phyloP scores from a whole-genome alignment of 108 stramenopile species.

The Aurantiochytrium sp. region DNA sequence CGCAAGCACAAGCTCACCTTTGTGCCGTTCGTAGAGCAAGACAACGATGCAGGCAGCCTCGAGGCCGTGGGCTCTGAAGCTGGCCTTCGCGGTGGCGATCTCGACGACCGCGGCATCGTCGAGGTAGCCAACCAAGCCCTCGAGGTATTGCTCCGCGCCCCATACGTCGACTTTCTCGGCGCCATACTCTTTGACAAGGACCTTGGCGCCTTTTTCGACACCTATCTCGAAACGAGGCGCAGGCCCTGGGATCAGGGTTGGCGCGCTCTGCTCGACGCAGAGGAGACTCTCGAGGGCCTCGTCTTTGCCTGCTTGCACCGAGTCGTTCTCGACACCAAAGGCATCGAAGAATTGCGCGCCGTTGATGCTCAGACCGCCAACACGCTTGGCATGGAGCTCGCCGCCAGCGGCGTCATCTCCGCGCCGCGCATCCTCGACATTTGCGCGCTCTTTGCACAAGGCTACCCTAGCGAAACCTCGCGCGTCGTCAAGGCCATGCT shows the following conservation, averaged over 20 bases:
- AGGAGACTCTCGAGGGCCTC: background rate
- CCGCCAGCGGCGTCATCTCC: background rate
- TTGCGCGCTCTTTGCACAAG: background rate
- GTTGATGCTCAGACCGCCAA: background rate
- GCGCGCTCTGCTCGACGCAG: background rate
- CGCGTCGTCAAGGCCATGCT: background rate
- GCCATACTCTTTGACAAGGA: background rate
- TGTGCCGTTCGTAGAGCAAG: background rate
- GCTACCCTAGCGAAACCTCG: background rate
- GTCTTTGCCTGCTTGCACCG: background rate
- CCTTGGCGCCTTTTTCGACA: background rate
- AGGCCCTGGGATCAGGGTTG: background rate
- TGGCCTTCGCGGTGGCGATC: background rate
- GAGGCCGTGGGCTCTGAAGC: background rate
- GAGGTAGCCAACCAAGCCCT: background rate
- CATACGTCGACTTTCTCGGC: background rate
- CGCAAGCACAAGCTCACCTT: background rate
- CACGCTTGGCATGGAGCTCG: background rate
- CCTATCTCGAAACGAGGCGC: background rate
- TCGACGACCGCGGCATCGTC: background rate
- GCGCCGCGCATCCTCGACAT: background rate
- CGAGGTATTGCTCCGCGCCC: background rate
- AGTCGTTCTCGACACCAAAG: background rate
- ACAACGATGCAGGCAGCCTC: background rate
- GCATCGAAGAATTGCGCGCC: background rate